These are phyloP conservation scores for Allium fistulosum DNA, from an alignment of 106 monocot species.

Conservation along the genomic window DNA sequence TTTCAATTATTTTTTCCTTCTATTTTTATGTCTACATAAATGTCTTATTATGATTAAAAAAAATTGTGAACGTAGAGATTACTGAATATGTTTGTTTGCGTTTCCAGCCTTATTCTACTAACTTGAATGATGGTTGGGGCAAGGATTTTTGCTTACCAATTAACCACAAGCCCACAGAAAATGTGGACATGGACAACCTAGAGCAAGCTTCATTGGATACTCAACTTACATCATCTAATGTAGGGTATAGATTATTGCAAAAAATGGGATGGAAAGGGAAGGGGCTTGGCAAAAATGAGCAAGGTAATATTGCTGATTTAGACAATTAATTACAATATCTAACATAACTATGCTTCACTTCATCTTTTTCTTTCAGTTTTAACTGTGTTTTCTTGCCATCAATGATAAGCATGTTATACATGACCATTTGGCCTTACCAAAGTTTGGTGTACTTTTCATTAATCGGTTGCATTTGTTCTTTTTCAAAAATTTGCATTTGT, in stretches of 20 bases:
- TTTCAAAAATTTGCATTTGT: too few species aligned
- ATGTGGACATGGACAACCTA: conserved; percentile 69
- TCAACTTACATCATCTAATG: conserved; percentile 79
- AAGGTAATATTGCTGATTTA: conserved; percentile 42
- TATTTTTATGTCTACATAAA: not conserved
- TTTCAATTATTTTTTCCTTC: not conserved
- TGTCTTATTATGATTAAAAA: not conserved
- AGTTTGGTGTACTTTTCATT: too few species aligned
- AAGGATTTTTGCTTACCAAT: conserved; percentile 91
- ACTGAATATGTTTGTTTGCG: not conserved
- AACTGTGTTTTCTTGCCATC: too few species aligned
- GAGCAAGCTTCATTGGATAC: conserved; percentile 95
- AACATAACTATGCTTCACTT: too few species aligned
- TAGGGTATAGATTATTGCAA: conserved; percentile 89
- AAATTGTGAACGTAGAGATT: not conserved
- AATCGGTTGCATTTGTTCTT: too few species aligned
- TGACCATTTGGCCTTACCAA: too few species aligned
- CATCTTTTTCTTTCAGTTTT: too few species aligned
- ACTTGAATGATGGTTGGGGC: conserved; percentile 20
- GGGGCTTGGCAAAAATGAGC: conserved; percentile 97
- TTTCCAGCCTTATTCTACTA: conserved; percentile 22
- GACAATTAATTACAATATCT: too few species aligned
- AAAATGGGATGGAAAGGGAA: conserved; percentile 99
- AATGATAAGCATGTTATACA: too few species aligned
- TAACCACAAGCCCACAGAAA: conserved; percentile 77